Base-by-base conservation (phyloP, 2,329 filamentous ascomycete species). In the Beauveria brongniartii region DNA sequence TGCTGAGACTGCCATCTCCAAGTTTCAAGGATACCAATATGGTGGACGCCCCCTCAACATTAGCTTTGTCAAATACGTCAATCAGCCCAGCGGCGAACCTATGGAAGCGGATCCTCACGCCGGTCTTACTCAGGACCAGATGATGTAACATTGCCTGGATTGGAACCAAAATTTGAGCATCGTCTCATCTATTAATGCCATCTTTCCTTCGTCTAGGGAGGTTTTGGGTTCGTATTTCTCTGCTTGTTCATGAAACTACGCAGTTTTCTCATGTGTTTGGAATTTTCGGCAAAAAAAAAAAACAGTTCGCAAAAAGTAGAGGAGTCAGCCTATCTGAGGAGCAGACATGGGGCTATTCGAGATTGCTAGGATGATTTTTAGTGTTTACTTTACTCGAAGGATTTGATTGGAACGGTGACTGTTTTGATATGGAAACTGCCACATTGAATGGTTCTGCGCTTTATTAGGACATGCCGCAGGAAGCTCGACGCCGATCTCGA, bases 21-120 rank as follows among this genome's bases (percentile, higher is more conserved):
- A 99, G 74, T 99, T 99, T 79, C 93, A 94, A 67, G 92, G 92
- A 61, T 99, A 99, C 73, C 91, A 96, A 73, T 99, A 99, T 70
- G 94, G 94, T 66, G 92, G 92, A 60, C 91, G 94, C 67, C 94
- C 94, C 68, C 86, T 99, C 63, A 92, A 92, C 62, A 82, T 99
- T 70, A 93, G 88, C 73, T 97, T 90, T 71, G 93, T 97, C 79
- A 95, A 94, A 76, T 97, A 97, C 75, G 80, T 90, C 66, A 93
- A 88, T 71, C 80, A 84, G 58, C 82, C 84, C 46, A 80, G 80
- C 55, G 78, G 77, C 64, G 88, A 92, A 65, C 82, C 80, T 67
- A 96, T 97, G 91, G 92, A 97, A 67, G 90, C 87, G 40, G 86
- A 91, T 64, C 84, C 90, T 65, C 82, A 83, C 61, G 84, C 81